Evolutionary conservation across 768 basidiomycete genomes (phyloP).

Genomic region (Fibroporia radiculosa): DNA sequence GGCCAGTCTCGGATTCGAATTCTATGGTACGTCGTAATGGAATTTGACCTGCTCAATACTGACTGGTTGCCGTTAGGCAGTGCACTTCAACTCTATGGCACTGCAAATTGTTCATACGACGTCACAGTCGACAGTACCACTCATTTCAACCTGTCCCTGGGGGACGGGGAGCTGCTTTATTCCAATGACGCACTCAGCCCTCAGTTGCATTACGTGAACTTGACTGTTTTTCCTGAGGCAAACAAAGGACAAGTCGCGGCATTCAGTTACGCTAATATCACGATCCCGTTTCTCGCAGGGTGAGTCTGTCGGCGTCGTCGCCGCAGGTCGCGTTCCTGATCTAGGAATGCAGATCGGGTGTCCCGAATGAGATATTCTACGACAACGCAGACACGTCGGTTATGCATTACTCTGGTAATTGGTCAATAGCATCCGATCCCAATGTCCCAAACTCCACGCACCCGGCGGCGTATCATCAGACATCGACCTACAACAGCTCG

Average conservation of each 20-base stretch:
- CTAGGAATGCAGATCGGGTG: background rate
- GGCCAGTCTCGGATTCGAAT: constrained; percentile 20
- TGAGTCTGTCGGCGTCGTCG: background rate
- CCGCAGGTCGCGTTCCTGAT: background rate
- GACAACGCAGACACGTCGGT: constrained; percentile 34
- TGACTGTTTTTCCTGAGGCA: constrained; percentile 33
- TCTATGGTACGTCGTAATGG: constrained; percentile 16
- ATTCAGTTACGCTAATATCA: constrained; percentile 51
- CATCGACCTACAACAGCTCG: constrained; percentile 32
- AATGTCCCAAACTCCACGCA: constrained; percentile 14
- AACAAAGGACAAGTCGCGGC: constrained; percentile 27
- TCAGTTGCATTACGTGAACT: constrained; percentile 43
- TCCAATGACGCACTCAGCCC: constrained; percentile 37
- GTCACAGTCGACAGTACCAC: constrained; percentile 41
- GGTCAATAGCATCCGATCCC: constrained; percentile 28
- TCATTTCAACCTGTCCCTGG: background rate
- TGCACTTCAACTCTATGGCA: constrained; percentile 54
- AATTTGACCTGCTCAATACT: background rate
- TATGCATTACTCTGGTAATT: constrained; percentile 40
- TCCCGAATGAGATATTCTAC: constrained; percentile 20
- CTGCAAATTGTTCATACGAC: constrained; percentile 31
- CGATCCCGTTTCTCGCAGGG: constrained; percentile 18
- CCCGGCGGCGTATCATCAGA: constrained; percentile 19
- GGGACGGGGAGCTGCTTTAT: constrained; percentile 36
- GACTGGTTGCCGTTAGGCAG: constrained; percentile 38